Base-by-base conservation (phyloP, 148 eudicot species). In the Bassia scoparia region DNA sequence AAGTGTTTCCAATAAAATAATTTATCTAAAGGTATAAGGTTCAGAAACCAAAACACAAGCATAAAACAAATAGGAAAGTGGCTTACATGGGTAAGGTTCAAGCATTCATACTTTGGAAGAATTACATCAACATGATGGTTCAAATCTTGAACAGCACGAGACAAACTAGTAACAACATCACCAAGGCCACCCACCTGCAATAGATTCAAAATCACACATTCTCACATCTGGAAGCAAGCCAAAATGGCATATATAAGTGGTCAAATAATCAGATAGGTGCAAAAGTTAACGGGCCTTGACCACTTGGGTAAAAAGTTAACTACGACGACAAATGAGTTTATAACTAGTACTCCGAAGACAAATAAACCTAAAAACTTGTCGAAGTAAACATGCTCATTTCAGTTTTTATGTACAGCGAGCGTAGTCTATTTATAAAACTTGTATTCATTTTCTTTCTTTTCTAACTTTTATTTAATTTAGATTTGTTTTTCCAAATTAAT, bases 171-270 rank as follows among this genome's bases (percentile, higher is more conserved):
- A 46, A 95, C 99, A 75, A 95, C 94, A 79, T 95, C 99, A 77
- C 99, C 99, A 77, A 95, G 97, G 68, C 99, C 99, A 76, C 99
- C 99, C 62, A 95, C 99, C 99, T 95, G 84, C 69, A 84, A 77
- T 64, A 84, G 44, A 68, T 78, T 74, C 26, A 55, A 53, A 61
- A 53, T 54, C 11, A 61, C 29, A 70, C 20, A 44, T 55, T 61
- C 2, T 31, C 31, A 64, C 41, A 52, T 62, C 21, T 35, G 24
- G 33, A 64, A 20, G 63, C 63, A 15, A 37, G 72, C 24, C 70
- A 52, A 58, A 41, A 70, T 72, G 12, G 67, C 27, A 71, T 20
- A 71, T 11, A 61, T 6, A 46, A 66, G n/a, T n/a, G n/a, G n/a
- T n/a, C n/a, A n/a, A n/a, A n/a, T n/a, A n/a, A n/a, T n/a, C n/a